Evolutionary conservation across 352 stramenopile species (phyloP).

Genomic region (Globisporangium rhizosaccharum): DNA sequence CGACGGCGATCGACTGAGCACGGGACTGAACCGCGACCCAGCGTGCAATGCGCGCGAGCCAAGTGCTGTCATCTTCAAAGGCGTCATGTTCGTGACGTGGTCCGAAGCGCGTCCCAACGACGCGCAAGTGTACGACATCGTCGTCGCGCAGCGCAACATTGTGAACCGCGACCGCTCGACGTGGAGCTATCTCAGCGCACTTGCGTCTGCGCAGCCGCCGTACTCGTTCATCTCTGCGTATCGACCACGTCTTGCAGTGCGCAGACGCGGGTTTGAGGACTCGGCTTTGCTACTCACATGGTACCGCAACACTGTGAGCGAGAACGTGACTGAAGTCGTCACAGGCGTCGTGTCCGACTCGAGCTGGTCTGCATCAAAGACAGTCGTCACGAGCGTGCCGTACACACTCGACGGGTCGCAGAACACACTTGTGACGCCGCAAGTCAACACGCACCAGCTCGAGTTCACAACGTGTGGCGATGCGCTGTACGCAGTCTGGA

Average conservation of each 20-base stretch:
- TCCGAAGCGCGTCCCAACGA: slow-evolving; percentile 24
- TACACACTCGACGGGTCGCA: slow-evolving; percentile 1
- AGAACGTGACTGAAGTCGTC: slow-evolving; percentile 41
- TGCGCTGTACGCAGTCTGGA: slow-evolving; percentile 16
- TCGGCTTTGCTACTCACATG: slow-evolving; percentile 40
- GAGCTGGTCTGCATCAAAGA: slow-evolving; percentile 32
- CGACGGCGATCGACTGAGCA: slow-evolving; percentile 36
- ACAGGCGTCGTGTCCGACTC: slow-evolving; percentile 30
- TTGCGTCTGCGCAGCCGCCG: slow-evolving; percentile 16
- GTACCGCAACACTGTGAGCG: slow-evolving; percentile 39
- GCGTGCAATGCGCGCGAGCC: slow-evolving; percentile 40
- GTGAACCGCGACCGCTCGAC: slow-evolving; percentile 48
- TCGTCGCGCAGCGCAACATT: slow-evolving; percentile 42
- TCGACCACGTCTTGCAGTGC: slow-evolving; percentile 35
- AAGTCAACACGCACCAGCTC: slow-evolving; percentile 3
- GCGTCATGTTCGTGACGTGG: slow-evolving; percentile 60
- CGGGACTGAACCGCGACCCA: slow-evolving; percentile 47
- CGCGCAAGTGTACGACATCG: slow-evolving; percentile 35
- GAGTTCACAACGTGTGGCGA: slow-evolving; percentile 12
- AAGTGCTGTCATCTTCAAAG: slow-evolving; percentile 34
- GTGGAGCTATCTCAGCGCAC: slow-evolving; percentile 41
- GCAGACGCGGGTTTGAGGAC: slow-evolving; percentile 48
- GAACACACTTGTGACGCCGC: not conserved
- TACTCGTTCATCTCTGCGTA: slow-evolving; percentile 44
- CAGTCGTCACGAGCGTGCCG: slow-evolving; percentile 20